Evolutionary conservation across 2,329 filamentous ascomycete species (phyloP).

Genomic region (Calonectria multiphialidica): DNA sequence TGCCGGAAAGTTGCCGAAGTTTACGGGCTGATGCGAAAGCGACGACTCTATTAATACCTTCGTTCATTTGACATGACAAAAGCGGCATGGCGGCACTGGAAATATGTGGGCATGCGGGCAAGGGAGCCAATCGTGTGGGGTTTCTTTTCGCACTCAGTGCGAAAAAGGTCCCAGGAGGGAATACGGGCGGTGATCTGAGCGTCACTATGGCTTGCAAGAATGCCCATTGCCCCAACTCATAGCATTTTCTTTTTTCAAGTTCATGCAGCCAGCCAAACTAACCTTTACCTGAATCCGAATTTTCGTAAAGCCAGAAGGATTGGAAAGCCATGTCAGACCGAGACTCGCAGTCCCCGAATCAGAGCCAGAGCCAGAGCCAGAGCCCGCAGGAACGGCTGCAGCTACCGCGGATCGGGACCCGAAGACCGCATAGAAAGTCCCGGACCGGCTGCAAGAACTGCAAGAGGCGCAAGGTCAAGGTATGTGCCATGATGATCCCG

Average conservation of each 20-base stretch:
- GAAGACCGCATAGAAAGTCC: conserved; percentile 6
- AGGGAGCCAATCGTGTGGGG: neutral
- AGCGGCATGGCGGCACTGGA: neutral
- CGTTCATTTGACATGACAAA: neutral
- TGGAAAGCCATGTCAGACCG: neutral
- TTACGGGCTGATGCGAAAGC: neutral
- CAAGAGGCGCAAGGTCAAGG: conserved; percentile 18
- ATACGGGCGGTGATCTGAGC: neutral
- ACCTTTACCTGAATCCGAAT: neutral
- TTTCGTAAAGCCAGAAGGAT: neutral
- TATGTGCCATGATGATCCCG: neutral
- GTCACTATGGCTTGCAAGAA: neutral
- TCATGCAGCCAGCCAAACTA: neutral
- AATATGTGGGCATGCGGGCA: neutral
- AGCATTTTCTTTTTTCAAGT: neutral
- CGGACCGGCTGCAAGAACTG: neutral
- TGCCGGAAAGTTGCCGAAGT: neutral
- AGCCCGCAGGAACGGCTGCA: neutral
- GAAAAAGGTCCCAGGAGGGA: neutral
- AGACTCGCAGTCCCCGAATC: neutral
- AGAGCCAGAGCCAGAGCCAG: neutral
- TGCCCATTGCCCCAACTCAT: neutral
- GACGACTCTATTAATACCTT: neutral
- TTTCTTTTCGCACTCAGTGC: neutral
- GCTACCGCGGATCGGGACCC: neutral